Evolutionary conservation across 2,329 filamentous ascomycete genomes (phyloP).

Genomic region (Madurella fahalii): DNA sequence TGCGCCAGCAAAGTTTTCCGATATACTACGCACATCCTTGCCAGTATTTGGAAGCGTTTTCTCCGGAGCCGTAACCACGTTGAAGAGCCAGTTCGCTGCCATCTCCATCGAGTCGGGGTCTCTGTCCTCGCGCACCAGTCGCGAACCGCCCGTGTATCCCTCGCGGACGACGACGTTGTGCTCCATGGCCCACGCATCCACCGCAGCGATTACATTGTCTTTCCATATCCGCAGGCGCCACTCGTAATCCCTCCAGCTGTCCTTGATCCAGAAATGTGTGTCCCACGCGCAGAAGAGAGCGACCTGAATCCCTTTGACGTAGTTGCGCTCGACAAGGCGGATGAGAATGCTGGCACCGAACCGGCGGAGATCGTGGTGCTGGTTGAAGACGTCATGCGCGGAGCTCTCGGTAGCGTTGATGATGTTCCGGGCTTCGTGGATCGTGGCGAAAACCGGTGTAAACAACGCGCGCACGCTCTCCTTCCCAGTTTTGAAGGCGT

Average conservation of each 20-base stretch:
- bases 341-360: neutral
- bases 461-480: neutral
- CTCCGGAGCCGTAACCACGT: neutral
- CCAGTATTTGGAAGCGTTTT: conserved; percentile 1
- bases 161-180: neutral
- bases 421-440: neutral
- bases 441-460: neutral
- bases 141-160: neutral
- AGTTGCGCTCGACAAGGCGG: neutral
- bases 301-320: neutral
- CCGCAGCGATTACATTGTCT: neutral
- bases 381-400: neutral
- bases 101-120: conserved; percentile 4
- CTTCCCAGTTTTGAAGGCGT: neutral
- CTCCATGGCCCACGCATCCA: neutral
- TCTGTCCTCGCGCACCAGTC: neutral
- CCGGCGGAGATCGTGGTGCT: neutral
- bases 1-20: no score
- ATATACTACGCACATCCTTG: no score
- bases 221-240: conserved; percentile 4
- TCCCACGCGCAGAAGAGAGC: conserved; percentile 3
- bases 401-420: neutral
- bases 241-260: neutral
- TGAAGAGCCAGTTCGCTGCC: neutral
- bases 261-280: neutral